Base-by-base conservation (phyloP, 495 filamentous ascomycete genomes). In the Hypoxylon fuscum region DNA sequence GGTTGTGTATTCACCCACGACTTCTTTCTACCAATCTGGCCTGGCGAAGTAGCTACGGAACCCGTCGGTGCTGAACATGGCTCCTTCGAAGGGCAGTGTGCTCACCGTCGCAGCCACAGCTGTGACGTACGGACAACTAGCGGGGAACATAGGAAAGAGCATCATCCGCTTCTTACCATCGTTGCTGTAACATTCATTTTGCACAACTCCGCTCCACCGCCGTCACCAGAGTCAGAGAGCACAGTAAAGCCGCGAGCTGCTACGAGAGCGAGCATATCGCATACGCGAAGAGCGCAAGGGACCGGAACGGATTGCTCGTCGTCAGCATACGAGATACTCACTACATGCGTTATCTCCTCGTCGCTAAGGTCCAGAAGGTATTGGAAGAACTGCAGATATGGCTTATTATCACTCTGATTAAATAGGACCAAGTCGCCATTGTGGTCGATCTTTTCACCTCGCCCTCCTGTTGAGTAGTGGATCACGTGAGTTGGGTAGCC, bases 41-140 rank as follows among this genome's bases (percentile, higher is more conserved):
- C 84, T 79, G 1, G 73, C 50, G 63, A 90, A 95, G n/a, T 81
- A 77, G 38, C 88, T 82, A 3, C 85, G 88, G 73, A 96, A 94
- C 0, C 91, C 90, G 7, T 88, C 91, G 0, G 81, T 81, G 27
- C 85, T 86, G 59, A 85, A 88, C 20, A 59, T 66, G 31, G 85
- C 79, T 10, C 82, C 88, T 18, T 72, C 79, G 38, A 87, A 76
- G 14, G 87, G 85, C 5, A 85, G 81, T 1, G 81, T 77, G 14
- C 80, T 75, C n/a, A 76, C 74, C 0, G 88, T 91, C 3, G 87
- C 90, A 10, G 91, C 91, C 7, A 95, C 89, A 0, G 85, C 76
- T 0, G 91, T 96, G 3, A 95, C 87, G 66, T 86, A 95, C 0
- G 92, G 92, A 62, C 92, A 96, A n/a, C 83, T 80, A 0, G 88